Evolutionary conservation across 2,329 filamentous ascomycete genomes (phyloP), one percentile per base, ranked within the genome.

Genomic region (Penicillium oxalicum): DNA sequence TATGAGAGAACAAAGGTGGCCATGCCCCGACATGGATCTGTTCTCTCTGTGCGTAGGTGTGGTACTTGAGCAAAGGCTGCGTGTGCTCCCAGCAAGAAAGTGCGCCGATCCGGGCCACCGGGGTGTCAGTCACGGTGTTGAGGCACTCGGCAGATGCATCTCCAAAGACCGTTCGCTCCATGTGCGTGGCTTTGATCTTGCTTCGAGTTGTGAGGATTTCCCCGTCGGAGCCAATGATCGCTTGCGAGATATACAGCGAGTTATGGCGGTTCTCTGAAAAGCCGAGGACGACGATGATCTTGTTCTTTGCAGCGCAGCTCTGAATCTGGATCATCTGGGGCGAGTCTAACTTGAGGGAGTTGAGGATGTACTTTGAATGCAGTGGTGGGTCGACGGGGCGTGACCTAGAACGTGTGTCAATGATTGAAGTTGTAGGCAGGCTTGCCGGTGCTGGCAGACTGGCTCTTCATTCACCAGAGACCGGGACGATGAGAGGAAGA

Each of bases 121-220:
- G 64, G 53, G 34, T 39, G 2, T 74, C 64, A 0, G 62, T 69
- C 2, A 77, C 75, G 32, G 63, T 71, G 4, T 61, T 56, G 4
- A 78, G 56, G 12, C 65, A 68, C 3, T 66, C 57, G 0, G 66
- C 71, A 0, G 61, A 59, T 0, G 70, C 71, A 35, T 79, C 76
- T 1, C 76, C 76, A 28, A 73, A 80, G 12, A 78, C 52, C 2
- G 73, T 74, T 0, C 74, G 69, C 58, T 79, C 77, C 66, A 79
- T 73, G 45, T 79, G 75, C 0, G 75, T 79, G 0, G 76, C 71
- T 58, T 79, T 79, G 54, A 79, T 65, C 62, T 80, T 79, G 9
- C 44, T 43, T 9, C 51, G 49, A 11, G 44, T 44, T 12, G 33
- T 44, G 12, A 50, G 48, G 32, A 56, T 51, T 28, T 47, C 24